phyloP scores from a whole-genome alignment of 345 rosid species.

The Eucalyptus tenuipes region DNA sequence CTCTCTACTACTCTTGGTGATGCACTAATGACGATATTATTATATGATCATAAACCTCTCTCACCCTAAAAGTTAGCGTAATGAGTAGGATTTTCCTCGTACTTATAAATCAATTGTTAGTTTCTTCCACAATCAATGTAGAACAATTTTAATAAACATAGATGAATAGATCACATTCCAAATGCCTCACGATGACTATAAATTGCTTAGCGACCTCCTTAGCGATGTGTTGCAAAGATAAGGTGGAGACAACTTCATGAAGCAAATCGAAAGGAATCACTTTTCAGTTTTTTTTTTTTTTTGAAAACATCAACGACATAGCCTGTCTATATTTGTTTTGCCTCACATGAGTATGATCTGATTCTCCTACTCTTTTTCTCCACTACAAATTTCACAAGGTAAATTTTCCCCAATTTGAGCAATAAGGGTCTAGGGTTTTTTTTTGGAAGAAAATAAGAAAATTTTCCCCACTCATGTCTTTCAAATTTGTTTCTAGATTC shows the following conservation, averaged over 20 bases:
- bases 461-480: not conserved
- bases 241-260: not conserved
- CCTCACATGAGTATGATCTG: not conserved
- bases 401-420: not conserved
- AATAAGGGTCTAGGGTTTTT: not conserved
- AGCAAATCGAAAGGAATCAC: not conserved
- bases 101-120: accelerated
- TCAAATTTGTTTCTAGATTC: not conserved
- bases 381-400: not conserved
- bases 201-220: not conserved
- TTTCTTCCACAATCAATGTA: accelerated
- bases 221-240: not conserved
- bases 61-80: accelerated
- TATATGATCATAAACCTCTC: accelerated
- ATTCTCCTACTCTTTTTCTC: not conserved
- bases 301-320: not conserved
- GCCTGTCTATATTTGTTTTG: not conserved
- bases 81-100: accelerated
- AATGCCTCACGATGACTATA: not conserved
- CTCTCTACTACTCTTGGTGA: not conserved
- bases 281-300: too few relatives aligned
- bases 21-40: not conserved
- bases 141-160: too few relatives aligned
- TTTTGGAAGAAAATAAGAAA: not conserved
- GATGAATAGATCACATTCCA: not conserved